A percentile compares a stretch with the other conserved stretches of the same genome.
Evolutionary conservation across 208 protist genomes (phyloP).

Genomic region (Endotrypanum monterogeii): DNA sequence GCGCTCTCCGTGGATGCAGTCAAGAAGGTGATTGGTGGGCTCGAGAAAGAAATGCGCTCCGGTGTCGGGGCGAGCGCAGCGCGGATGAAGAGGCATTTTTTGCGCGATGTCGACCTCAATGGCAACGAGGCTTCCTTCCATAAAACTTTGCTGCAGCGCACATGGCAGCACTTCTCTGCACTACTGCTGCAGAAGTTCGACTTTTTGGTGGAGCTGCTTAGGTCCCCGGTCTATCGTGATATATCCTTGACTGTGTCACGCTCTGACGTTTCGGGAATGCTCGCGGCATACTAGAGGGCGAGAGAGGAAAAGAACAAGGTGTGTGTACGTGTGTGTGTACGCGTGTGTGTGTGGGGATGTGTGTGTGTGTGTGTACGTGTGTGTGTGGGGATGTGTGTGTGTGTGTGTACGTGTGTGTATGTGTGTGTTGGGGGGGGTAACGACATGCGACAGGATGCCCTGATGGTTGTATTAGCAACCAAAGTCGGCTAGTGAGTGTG

Average conservation of each 20-base stretch:
- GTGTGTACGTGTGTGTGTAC: neutral
- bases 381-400: no score
- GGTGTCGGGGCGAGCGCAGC: constrained; percentile 64
- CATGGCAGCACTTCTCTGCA: constrained; percentile 79
- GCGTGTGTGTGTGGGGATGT: neutral
- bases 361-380: neutral
- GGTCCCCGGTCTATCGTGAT: constrained; percentile 60
- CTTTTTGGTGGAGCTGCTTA: constrained; percentile 57
- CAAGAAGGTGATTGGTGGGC: constrained; percentile 43
- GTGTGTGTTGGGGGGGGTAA: no score
- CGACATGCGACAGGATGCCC: no score
- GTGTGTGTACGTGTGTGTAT: no score
- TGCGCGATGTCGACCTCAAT: constrained; percentile 60
- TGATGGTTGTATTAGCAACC: no score
- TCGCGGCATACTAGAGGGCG: constrained; percentile 41
- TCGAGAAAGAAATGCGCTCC: constrained; percentile 71
- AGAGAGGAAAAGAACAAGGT: neutral
- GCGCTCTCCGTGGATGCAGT: constrained; percentile 71
- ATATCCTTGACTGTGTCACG: constrained; percentile 43
- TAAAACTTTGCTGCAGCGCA: constrained; percentile 74
- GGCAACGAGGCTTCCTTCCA: constrained; percentile 78
- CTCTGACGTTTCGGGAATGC: constrained; percentile 42
- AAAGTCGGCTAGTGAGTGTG: no score
- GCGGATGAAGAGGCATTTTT: constrained; percentile 86
- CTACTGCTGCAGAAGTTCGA: constrained; percentile 78